Conservation (phyloP, 73 alveolate species). For the Uronychia binucleata region DNA sequence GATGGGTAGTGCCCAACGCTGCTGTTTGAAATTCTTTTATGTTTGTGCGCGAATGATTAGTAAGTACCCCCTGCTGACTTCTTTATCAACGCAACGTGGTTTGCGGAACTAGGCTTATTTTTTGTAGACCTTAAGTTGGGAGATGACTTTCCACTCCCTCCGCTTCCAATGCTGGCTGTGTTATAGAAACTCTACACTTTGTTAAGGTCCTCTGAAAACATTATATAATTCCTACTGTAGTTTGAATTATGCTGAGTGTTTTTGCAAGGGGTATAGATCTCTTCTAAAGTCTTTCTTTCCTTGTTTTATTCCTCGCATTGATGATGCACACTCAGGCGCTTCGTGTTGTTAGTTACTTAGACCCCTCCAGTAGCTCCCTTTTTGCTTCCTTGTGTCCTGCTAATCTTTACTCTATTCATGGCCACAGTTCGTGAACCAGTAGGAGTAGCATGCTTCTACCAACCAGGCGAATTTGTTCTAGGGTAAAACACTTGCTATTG, state of each 20-base stretch:
- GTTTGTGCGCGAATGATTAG: background rate
- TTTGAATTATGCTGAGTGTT: background rate
- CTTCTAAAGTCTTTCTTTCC: background rate
- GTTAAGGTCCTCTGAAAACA: background rate
- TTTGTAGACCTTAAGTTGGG: background rate
- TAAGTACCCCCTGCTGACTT: background rate
- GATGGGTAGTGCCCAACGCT: background rate
- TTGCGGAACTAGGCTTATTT: background rate
- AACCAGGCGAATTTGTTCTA: background rate
- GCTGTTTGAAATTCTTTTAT: background rate
- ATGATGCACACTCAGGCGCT: background rate
- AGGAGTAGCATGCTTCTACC: background rate
- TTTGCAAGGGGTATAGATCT: background rate
- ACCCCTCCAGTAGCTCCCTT: background rate
- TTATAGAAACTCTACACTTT: background rate
- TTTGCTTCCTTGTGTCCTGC: background rate
- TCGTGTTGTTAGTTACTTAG: background rate
- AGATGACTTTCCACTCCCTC: background rate
- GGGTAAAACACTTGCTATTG: background rate
- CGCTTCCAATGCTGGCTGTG: background rate
- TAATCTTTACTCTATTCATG: background rate
- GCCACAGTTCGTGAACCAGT: background rate
- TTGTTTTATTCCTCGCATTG: background rate
- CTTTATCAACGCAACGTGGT: background rate
- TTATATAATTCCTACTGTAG: no score